Conservation (phyloP, 2,329 filamentous ascomycete genomes). For the Aspergillus ochraceoroseus region DNA sequence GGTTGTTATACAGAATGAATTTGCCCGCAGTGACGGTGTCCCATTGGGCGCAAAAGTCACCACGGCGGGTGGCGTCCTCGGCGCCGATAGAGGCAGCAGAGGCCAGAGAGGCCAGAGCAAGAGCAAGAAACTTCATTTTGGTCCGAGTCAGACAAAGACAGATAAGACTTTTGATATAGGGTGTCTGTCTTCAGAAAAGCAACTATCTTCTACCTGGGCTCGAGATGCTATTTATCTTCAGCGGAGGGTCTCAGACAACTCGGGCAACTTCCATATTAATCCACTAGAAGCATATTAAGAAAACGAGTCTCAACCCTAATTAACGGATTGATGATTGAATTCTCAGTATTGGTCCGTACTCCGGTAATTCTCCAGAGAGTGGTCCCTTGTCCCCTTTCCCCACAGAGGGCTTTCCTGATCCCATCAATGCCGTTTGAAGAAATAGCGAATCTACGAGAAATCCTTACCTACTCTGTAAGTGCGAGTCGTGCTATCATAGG, state of each 20-base stretch:
- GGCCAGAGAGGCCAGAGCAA: slow-evolving; percentile 23
- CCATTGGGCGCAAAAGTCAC: slow-evolving; percentile 42
- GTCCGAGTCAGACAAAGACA: slow-evolving; percentile 4
- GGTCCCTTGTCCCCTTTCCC: background rate
- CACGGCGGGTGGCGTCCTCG: slow-evolving; percentile 21
- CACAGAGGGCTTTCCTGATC: background rate
- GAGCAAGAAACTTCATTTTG: slow-evolving; percentile 30
- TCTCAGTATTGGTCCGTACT: no score
- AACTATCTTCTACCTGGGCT: background rate
- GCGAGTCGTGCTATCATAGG: no score
- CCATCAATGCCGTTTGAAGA: slow-evolving; percentile 9
- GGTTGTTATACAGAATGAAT: slow-evolving; percentile 52
- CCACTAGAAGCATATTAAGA: background rate
- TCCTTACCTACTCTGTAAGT: no score
- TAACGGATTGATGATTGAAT: no score
- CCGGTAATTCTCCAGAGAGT: no score
- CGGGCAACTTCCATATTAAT: slow-evolving; percentile 1
- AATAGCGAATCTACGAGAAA: background rate
- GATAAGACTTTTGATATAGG: slow-evolving; percentile 2
- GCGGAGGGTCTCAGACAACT: background rate
- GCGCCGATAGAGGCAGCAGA: slow-evolving; percentile 20
- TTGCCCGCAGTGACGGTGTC: slow-evolving; percentile 36
- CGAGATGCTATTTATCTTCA: slow-evolving; percentile 8
- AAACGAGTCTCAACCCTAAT: no score
- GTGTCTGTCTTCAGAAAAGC: slow-evolving; percentile 1